Evolutionary conservation across 176 grass and related monocot species (phyloP).

Genomic region (Raddia guianensis): DNA sequence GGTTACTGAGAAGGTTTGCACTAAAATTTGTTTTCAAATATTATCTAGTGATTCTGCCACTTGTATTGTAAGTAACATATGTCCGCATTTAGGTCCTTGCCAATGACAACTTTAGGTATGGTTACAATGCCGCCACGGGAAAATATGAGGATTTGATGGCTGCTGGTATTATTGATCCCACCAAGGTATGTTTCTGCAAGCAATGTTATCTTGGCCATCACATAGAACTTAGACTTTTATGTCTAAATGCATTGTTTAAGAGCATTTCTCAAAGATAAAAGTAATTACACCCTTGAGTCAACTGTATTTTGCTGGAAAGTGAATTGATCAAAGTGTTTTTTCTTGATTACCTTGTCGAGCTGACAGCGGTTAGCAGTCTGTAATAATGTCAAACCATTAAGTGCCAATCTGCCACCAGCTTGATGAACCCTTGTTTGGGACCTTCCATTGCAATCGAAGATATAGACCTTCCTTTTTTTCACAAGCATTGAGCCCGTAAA

Average conservation of each 20-base stretch:
- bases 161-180: constrained; percentile 96
- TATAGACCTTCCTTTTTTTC: background rate
- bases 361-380: background rate
- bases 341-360: background rate
- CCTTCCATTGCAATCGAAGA: background rate
- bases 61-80: background rate
- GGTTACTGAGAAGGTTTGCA: constrained; percentile 79
- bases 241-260: background rate
- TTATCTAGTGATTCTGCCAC: background rate
- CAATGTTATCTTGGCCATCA: background rate
- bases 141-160: constrained; percentile 95
- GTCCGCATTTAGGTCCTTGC: constrained; percentile 59
- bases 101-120: constrained; percentile 69
- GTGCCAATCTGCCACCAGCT: background rate
- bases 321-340: background rate
- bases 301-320: background rate
- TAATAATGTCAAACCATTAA: background rate
- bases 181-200: constrained; percentile 57
- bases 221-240: background rate
- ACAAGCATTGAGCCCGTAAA: background rate
- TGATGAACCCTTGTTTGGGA: background rate
- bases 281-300: background rate
- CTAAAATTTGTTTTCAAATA: background rate
- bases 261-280: background rate
- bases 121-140: constrained; percentile 94